Base-by-base conservation (phyloP, 1,284 basidiomycete species). In the Chondrostereum purpureum region DNA sequence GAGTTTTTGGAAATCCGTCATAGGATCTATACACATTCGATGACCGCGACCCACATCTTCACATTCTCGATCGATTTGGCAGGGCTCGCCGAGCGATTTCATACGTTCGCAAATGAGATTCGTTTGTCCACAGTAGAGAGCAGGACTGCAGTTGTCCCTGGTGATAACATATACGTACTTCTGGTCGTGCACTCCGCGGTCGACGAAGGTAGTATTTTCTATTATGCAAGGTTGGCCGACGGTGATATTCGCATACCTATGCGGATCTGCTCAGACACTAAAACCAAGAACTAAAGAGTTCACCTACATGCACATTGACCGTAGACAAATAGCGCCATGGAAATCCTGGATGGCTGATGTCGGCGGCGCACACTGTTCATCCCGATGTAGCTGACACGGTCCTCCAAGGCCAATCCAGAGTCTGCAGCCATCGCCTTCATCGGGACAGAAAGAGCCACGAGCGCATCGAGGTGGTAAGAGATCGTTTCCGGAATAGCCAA, bases 321-420 rank as follows among this genome's bases (percentile, higher is more conserved):
- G 70, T 43, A 88, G 62, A 52, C 84, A 88, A 17, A 85, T 61
- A 3, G 77, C 71, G 2, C 78, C 78, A 53, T 78, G 77, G 50
- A 66, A 65, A 55, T 80, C 82, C 48, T 66, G 56, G 20, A 8
- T 55, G 55, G 55, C 60, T 66, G 48, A 75, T 64, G 63, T 53
- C 1, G 79, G 69, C 1, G 74, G 64, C 8, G 62, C 60, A 53
- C 83, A 88, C 56, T 86, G 77, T 48, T 87, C 83, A 58, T 89
- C 85, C 31, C 85, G 68, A 52, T 81, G 78, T 53, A 87, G 64
- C 61, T 88, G 78, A 59, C 86, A 89, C 0, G 66, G 39, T 16
- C 61, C 62, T 2, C 83, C 83, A 0, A 73, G 60, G 0, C 59
- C 49, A 0, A 72, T 59, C 43, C 78, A 62, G 2, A 60, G 55